phyloP scores from a whole-genome alignment of 1,139 yeast genomes.

The Yamadazyma pseudoaaseri region DNA sequence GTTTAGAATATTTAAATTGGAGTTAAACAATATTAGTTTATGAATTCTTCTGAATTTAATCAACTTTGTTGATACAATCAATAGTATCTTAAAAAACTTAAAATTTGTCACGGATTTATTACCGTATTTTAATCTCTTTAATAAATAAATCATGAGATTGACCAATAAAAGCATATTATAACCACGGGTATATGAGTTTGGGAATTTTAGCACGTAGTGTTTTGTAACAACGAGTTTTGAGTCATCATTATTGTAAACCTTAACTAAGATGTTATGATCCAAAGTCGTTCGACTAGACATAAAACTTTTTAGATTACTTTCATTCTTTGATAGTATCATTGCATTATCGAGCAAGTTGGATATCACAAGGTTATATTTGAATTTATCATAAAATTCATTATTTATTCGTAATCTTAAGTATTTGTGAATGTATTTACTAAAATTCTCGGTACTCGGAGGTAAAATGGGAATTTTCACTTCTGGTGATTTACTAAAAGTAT shows the following conservation, averaged over 20 bases:
- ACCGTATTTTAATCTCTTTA: constrained; percentile 16
- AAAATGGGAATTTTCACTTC: neutral
- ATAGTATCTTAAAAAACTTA: constrained; percentile 32
- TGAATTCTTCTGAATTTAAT: constrained; percentile 28
- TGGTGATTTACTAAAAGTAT: neutral
- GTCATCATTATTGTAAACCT: constrained; percentile 18
- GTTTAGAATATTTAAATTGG: constrained; percentile 23
- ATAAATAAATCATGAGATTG: constrained; percentile 22
- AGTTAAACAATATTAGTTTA: constrained; percentile 24
- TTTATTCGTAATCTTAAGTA: constrained; percentile 24
- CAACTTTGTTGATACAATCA: constrained; percentile 30
- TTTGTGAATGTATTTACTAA: constrained; percentile 26
- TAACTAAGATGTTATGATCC: constrained; percentile 2
- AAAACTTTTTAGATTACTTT: constrained; percentile 17
- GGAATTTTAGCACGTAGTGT: constrained; percentile 14
- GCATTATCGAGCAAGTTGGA: constrained; percentile 45
- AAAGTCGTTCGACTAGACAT: constrained; percentile 8
- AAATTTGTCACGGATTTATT: constrained; percentile 8
- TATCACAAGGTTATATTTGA: constrained; percentile 40
- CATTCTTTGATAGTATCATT: constrained; percentile 45
- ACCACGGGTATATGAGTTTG: constrained; percentile 9
- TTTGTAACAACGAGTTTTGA: constrained; percentile 17
- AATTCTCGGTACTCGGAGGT: constrained; percentile 22
- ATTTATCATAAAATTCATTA: constrained; percentile 38
- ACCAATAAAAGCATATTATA: constrained; percentile 18